Percentiles rank a stretch among this genome's conserved stretches.
These are phyloP conservation scores for Camellia lanceoleosa DNA, from an alignment of 148 eudicot species.

Conservation along the genomic window DNA sequence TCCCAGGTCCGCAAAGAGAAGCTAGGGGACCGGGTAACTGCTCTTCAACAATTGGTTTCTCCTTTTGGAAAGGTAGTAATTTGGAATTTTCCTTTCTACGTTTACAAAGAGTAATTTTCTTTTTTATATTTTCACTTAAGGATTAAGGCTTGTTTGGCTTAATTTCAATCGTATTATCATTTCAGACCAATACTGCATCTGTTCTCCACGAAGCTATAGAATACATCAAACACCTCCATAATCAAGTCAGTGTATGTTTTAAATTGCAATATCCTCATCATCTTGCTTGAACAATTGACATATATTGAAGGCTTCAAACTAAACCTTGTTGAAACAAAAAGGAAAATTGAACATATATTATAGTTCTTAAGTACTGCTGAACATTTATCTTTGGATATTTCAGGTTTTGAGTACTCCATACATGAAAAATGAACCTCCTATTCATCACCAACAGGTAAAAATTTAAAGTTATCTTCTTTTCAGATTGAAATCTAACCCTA, in stretches of 20 bases:
- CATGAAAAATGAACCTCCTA: slow-evolving; percentile 58
- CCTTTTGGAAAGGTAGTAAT: slow-evolving; percentile 82
- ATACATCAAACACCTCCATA: slow-evolving; percentile 91
- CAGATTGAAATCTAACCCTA: no score
- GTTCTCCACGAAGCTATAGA: slow-evolving; percentile 94
- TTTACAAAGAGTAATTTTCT: neutral
- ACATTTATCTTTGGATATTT: neutral
- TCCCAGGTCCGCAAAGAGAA: slow-evolving; percentile 87
- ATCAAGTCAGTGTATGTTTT: slow-evolving; percentile 76
- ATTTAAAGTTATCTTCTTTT: neutral
- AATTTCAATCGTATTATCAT: neutral
- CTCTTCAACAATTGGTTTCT: slow-evolving; percentile 88
- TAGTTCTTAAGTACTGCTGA: no score
- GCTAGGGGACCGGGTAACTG: slow-evolving; percentile 90
- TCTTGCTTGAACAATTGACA: neutral
- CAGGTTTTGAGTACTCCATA: slow-evolving; percentile 81
- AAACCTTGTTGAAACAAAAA: neutral
- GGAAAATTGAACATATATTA: neutral
- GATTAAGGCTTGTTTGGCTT: neutral
- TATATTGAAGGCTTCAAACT: neutral
- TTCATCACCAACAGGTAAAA: slow-evolving; percentile 54
- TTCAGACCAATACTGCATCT: slow-evolving; percentile 95
- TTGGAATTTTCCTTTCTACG: slow-evolving; percentile 10
- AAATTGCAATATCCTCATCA: neutral
- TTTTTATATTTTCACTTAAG: neutral